These are phyloP conservation scores for Remersonia thermophila DNA, from an alignment of 2,329 filamentous ascomycete genomes.

Conservation along the genomic window DNA sequence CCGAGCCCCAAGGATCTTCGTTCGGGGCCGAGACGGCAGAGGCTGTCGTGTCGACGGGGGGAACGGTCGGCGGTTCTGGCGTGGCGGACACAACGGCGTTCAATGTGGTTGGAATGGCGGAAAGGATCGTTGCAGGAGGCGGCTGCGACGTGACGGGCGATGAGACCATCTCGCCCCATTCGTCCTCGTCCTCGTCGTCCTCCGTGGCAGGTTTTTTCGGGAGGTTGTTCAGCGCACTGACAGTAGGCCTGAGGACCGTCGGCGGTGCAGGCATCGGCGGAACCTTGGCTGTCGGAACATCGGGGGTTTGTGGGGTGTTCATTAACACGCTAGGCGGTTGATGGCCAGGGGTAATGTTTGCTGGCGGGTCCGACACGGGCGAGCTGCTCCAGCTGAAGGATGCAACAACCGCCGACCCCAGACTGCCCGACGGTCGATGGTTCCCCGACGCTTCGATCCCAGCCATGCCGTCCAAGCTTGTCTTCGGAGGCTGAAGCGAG, in stretches of 20 bases:
- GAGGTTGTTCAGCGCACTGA: too few species aligned
- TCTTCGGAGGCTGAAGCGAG: slow-evolving; percentile 14
- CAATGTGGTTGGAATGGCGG: too few species aligned
- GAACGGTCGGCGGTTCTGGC: neutral
- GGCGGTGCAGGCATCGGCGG: neutral
- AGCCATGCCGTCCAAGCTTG: neutral
- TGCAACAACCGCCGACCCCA: slow-evolving; percentile 7
- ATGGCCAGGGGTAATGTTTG: too few species aligned
- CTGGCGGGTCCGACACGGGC: too few species aligned
- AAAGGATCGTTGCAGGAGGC: too few species aligned
- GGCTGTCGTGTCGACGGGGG: neutral
- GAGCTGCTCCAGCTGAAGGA: slow-evolving; percentile 17
- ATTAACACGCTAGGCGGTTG: too few species aligned
- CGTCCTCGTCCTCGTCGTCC: slow-evolving; percentile 34
- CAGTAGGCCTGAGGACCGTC: too few species aligned
- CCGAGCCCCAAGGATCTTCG: slow-evolving; percentile 10
- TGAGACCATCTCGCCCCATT: slow-evolving; percentile 50
- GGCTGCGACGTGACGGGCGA: slow-evolving; percentile 20
- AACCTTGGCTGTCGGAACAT: neutral
- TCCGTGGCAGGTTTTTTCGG: neutral
- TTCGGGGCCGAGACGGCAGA: neutral
- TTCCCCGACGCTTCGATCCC: too few species aligned
- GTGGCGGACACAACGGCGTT: neutral
- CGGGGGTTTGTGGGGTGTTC: too few species aligned
- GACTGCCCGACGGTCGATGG: slow-evolving; percentile 12